Percentiles rank a stretch among this genome's conserved stretches.
These are phyloP conservation scores for Boletus vermiculosoides DNA, from an alignment of 768 basidiomycete genomes.

Conservation along the genomic window DNA sequence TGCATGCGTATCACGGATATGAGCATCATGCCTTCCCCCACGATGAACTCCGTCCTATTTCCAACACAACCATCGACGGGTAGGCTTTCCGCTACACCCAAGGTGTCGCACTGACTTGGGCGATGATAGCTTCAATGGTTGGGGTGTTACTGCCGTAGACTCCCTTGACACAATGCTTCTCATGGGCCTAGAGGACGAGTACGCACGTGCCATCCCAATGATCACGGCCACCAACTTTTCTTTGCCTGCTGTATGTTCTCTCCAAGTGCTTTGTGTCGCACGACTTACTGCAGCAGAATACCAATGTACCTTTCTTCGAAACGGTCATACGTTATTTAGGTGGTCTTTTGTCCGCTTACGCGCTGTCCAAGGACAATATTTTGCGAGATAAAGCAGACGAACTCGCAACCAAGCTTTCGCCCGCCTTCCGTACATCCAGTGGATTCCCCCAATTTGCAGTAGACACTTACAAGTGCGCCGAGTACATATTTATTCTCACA, in stretches of 20 bases:
- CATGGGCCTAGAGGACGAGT: slow-evolving; percentile 75
- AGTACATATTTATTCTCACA: background rate
- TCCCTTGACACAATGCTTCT: slow-evolving; percentile 84
- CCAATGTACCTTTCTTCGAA: slow-evolving; percentile 65
- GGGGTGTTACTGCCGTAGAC: slow-evolving; percentile 78
- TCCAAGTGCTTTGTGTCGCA: background rate
- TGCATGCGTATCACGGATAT: slow-evolving; percentile 69
- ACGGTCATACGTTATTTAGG: slow-evolving; percentile 90
- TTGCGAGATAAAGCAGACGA: slow-evolving; percentile 74
- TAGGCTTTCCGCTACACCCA: slow-evolving; percentile 28
- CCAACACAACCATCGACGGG: slow-evolving; percentile 49
- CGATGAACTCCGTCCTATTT: slow-evolving; percentile 61
- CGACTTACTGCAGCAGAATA: slow-evolving; percentile 22
- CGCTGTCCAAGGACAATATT: slow-evolving; percentile 61
- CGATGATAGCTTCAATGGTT: slow-evolving; percentile 68
- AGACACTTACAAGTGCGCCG: slow-evolving; percentile 56
- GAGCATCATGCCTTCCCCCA: slow-evolving; percentile 56
- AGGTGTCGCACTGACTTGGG: background rate
- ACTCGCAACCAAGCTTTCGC: slow-evolving; percentile 68
- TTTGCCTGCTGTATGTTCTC: slow-evolving; percentile 38
- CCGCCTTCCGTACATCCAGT: slow-evolving; percentile 65
- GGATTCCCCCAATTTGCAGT: slow-evolving; percentile 74
- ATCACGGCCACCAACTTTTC: slow-evolving; percentile 51
- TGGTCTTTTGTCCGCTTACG: slow-evolving; percentile 81
- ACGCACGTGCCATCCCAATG: slow-evolving; percentile 56